These are phyloP conservation scores for Acanthamoeba sp. DNA, from an alignment of 208 protist species.

Conservation along the genomic window DNA sequence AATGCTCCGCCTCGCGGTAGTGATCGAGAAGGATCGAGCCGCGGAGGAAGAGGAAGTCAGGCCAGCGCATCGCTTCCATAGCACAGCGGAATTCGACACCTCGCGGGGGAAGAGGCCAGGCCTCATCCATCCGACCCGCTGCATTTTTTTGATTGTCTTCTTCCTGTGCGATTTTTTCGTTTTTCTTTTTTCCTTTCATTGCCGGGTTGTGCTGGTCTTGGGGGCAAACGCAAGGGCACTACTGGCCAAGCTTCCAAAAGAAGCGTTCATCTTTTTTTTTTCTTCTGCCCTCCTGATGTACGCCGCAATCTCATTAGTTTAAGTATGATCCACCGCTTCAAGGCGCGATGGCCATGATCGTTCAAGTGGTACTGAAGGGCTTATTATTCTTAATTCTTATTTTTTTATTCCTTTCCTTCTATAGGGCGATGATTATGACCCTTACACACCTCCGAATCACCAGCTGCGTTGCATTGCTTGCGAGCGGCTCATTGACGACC, in stretches of 20 bases:
- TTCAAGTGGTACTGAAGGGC: background rate
- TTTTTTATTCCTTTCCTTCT: background rate
- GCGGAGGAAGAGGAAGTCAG: background rate
- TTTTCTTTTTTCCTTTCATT: background rate
- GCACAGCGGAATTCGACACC: background rate
- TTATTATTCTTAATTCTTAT: background rate
- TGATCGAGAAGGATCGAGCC: background rate
- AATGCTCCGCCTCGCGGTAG: background rate
- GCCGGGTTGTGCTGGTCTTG: too few species aligned
- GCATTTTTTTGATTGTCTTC: background rate
- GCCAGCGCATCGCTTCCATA: background rate
- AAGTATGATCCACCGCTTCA: background rate
- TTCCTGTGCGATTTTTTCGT: background rate
- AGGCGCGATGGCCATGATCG: too few species aligned
- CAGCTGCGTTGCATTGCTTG: background rate
- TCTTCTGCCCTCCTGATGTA: background rate
- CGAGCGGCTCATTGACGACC: background rate
- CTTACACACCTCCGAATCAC: background rate
- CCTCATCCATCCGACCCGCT: background rate
- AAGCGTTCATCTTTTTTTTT: background rate
- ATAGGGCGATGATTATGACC: conserved; percentile 24
- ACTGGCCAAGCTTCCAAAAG: background rate
- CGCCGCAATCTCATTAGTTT: background rate
- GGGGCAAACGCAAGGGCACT: too few species aligned
- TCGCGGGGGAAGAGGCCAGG: background rate